Evolutionary conservation across 805 yeast genomes (phyloP).

Genomic region (Ogataea paraovalis): DNA sequence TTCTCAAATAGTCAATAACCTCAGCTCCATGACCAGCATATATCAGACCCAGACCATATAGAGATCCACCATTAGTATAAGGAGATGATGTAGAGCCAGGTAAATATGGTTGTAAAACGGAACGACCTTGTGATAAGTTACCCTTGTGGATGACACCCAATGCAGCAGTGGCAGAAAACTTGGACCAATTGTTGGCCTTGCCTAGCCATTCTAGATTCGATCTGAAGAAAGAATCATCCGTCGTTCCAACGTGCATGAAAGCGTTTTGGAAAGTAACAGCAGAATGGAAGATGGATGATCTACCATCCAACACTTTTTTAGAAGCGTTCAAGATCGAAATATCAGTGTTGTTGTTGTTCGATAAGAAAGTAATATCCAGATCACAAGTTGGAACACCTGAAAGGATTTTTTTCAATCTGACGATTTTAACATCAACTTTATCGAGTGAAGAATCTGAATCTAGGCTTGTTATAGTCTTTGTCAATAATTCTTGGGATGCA

Average conservation of each 20-base stretch:
- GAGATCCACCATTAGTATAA: constrained; percentile 92
- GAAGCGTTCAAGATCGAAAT: constrained; percentile 75
- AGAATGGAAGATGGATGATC: constrained; percentile 90
- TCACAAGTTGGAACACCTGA: constrained; percentile 95
- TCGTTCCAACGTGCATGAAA: constrained; percentile 92
- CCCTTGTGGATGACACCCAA: constrained; percentile 96
- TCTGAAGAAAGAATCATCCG: constrained; percentile 89
- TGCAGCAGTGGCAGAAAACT: constrained; percentile 96
- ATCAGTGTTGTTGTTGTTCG: constrained; percentile 85
- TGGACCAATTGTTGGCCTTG: constrained; percentile 98
- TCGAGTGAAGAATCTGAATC: constrained; percentile 27
- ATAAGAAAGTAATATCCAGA: constrained; percentile 80
- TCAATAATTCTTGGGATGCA: constrained; percentile 85
- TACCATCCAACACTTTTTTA: constrained; percentile 78
- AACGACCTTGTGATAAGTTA: constrained; percentile 84
- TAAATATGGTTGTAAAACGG: constrained; percentile 82
- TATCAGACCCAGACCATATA: constrained; percentile 87
- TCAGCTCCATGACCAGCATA: constrained; percentile 96
- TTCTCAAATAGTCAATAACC: constrained; percentile 71
- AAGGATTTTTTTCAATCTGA: constrained; percentile 62
- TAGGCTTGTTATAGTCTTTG: constrained; percentile 44
- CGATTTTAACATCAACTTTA: constrained; percentile 25
- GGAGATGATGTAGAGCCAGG: constrained; percentile 79
- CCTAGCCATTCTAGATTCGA: constrained; percentile 93
- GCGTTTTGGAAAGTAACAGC: constrained; percentile 95